Percentiles rank a stretch among this genome's conserved stretches.
Evolutionary conservation across 441 rosid genomes (phyloP).

Genomic region (Mallotus japonicus): DNA sequence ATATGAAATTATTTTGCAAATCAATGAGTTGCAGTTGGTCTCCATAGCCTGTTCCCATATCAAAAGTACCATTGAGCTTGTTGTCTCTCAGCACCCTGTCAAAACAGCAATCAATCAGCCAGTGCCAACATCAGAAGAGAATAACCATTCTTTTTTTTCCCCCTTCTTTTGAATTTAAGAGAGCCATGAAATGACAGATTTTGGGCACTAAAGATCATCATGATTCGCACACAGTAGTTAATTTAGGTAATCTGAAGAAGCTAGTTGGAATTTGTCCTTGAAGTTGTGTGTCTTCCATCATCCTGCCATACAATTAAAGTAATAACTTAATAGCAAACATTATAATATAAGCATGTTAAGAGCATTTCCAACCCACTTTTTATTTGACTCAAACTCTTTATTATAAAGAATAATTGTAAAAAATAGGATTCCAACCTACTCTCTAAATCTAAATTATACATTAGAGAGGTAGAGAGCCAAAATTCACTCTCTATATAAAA

Average conservation of each 20-base stretch:
- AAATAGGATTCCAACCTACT: no score
- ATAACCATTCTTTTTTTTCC: neutral
- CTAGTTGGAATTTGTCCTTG: constrained; percentile 48
- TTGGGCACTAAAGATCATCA: neutral
- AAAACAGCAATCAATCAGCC: constrained; percentile 4
- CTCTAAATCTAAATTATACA: no score
- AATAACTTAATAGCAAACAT: no score
- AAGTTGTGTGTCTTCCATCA: constrained; percentile 52
- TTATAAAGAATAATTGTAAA: no score
- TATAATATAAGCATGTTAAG: no score
- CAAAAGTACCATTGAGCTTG: constrained; percentile 45
- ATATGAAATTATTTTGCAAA: constrained; percentile 46
- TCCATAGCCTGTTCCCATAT: constrained; percentile 42
- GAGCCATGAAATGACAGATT: no score
- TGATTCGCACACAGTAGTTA: constrained; percentile 61
- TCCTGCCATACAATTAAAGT: constrained; percentile 39
- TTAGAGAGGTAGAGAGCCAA: no score
- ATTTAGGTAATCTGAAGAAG: constrained; percentile 46
- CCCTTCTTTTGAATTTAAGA: neutral
- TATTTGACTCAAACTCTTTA: no score
- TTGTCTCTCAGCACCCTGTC: constrained; percentile 49
- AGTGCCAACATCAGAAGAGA: no score
- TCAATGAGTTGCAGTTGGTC: constrained; percentile 44
- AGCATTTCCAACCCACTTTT: no score
- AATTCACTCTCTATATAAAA: no score